Percentiles rank a stretch among this genome's conserved stretches.
These are phyloP conservation scores for Solanum chmielewskii DNA, from an alignment of 257 asterid species.

Conservation along the genomic window DNA sequence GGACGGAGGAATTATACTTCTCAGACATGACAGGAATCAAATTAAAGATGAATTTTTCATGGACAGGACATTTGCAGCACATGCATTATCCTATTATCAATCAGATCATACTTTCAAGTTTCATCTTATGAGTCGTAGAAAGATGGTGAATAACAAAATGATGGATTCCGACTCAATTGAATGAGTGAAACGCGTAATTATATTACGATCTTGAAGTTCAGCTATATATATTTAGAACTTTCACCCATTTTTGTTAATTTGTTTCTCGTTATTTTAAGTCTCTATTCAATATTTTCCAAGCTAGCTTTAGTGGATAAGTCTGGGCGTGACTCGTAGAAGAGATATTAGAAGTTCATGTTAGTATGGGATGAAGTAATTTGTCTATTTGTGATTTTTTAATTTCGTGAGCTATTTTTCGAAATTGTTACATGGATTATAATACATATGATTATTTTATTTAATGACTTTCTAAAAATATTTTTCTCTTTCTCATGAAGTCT, in stretches of 20 bases:
- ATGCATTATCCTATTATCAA: not conserved
- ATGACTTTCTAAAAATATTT: not conserved
- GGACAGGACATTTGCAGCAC: constrained; percentile 1
- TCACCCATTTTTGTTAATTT: not conserved
- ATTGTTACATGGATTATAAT: too few species aligned
- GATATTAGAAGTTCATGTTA: not conserved
- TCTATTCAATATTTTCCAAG: not conserved
- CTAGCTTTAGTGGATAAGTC: not conserved
- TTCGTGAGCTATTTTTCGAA: not conserved
- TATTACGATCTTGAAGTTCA: too few species aligned
- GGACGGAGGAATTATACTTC: not conserved
- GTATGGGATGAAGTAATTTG: not conserved
- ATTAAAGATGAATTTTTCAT: not conserved
- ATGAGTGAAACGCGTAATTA: too few species aligned
- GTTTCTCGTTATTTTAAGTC: too few species aligned
- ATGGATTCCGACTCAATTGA: too few species aligned
- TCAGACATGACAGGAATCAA: constrained; percentile 10
- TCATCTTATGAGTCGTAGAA: not conserved
- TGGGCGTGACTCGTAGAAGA: not conserved
- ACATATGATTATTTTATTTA: not conserved
- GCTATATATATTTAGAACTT: too few species aligned
- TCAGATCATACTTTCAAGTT: not conserved
- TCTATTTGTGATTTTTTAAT: not conserved
- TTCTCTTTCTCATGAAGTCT: not conserved
- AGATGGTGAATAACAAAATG: too few species aligned